These are phyloP conservation scores for Boeremia exigua DNA, from an alignment of 2,329 filamentous ascomycete genomes.

Conservation along the genomic window DNA sequence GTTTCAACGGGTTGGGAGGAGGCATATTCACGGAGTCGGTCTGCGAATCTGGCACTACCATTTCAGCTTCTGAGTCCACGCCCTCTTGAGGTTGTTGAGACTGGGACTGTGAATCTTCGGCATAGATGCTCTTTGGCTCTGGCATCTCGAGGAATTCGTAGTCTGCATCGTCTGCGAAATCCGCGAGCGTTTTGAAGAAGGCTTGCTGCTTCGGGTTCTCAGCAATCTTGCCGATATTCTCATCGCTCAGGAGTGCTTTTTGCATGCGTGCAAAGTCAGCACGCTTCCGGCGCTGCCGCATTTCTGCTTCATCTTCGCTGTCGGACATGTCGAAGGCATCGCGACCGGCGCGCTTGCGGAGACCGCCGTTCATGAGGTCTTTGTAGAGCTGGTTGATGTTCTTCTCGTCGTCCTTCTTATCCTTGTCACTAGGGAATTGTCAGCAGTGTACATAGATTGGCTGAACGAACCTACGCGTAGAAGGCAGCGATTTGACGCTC, in stretches of 20 bases:
- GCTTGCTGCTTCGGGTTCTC: conserved; percentile 87
- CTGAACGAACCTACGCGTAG: conserved; percentile 72
- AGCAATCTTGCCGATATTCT: conserved; percentile 88
- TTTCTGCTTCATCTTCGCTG: conserved; percentile 85
- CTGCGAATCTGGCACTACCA: conserved; percentile 42
- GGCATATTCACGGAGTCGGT: conserved; percentile 13
- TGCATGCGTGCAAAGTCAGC: conserved; percentile 91
- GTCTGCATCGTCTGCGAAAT: conserved; percentile 73
- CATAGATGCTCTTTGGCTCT: conserved; percentile 32
- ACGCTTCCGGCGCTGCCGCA: conserved; percentile 79
- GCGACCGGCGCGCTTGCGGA: conserved; percentile 75
- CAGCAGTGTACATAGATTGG: conserved; percentile 23
- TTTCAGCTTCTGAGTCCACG: conserved; percentile 13
- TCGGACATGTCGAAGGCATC: conserved; percentile 80
- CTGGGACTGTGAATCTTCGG: conserved; percentile 39
- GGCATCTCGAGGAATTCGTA: conserved; percentile 73
- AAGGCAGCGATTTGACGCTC: conserved; percentile 83
- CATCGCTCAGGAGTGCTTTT: conserved; percentile 84
- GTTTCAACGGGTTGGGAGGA: conserved; percentile 44
- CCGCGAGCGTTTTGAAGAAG: conserved; percentile 89
- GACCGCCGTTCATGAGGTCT: conserved; percentile 86
- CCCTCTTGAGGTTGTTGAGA: conserved; percentile 11
- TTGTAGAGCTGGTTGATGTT: conserved; percentile 90
- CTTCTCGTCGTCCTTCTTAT: conserved; percentile 81
- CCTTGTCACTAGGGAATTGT: conserved; percentile 69